These are phyloP conservation scores for Pleurotus salmoneostramineus DNA, from an alignment of 768 basidiomycete genomes.

Conservation along the genomic window DNA sequence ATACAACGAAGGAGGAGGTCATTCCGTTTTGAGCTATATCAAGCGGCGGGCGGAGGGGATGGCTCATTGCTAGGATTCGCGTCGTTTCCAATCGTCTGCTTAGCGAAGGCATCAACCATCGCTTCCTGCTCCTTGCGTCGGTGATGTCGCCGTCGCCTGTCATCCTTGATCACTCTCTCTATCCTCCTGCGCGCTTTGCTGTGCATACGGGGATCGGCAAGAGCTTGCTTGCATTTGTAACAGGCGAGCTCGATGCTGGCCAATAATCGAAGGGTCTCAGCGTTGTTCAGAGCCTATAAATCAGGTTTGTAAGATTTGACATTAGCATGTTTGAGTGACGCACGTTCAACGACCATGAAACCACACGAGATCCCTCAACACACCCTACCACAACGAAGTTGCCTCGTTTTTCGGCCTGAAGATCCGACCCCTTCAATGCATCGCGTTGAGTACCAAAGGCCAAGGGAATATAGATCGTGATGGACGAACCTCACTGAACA, in stretches of 20 bases:
- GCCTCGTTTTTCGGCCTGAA: slow-evolving; percentile 84
- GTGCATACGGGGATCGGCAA: slow-evolving; percentile 65
- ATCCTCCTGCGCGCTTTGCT: slow-evolving; percentile 65
- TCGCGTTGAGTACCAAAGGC: neutral
- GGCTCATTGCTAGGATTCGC: slow-evolving; percentile 8
- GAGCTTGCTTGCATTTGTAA: slow-evolving; percentile 67
- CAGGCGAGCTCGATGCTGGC: slow-evolving; percentile 85
- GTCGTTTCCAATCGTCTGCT: slow-evolving; percentile 37
- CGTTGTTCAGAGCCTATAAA: slow-evolving; percentile 71
- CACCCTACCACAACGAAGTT: slow-evolving; percentile 85
- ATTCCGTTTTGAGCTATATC: slow-evolving; percentile 11
- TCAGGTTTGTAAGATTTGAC: slow-evolving; percentile 7
- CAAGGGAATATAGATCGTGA: neutral
- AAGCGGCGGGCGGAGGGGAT: slow-evolving; percentile 20
- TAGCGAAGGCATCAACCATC: slow-evolving; percentile 77
- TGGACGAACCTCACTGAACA: slow-evolving; percentile 63
- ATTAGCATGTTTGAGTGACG: slow-evolving; percentile 19
- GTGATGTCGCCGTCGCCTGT: slow-evolving; percentile 75
- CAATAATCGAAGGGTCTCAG: slow-evolving; percentile 76
- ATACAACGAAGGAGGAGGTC: neutral
- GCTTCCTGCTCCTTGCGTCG: slow-evolving; percentile 82
- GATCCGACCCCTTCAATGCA: slow-evolving; percentile 47
- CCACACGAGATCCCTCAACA: slow-evolving; percentile 66
- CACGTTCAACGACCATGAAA: slow-evolving; percentile 86
- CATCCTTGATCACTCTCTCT: slow-evolving; percentile 81